phyloP scores from a whole-genome alignment of 2,329 filamentous ascomycete genomes.

The Massarina eburnea region DNA sequence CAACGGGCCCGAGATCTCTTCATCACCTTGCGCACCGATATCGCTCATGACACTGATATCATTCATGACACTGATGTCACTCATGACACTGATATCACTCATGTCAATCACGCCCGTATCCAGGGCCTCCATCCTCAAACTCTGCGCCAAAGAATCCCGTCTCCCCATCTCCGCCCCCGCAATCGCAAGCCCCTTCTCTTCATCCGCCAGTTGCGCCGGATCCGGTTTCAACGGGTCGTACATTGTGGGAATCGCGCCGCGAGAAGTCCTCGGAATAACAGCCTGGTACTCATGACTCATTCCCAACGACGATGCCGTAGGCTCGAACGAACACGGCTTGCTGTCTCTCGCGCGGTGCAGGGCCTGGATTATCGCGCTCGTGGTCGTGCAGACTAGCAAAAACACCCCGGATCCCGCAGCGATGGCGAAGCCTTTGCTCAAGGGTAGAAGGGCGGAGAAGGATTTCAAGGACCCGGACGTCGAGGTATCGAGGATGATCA shows the following conservation, averaged over 20 bases:
- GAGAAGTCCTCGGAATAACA: constrained; percentile 12
- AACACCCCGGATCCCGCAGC: constrained; percentile 19
- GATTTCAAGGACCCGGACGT: constrained; percentile 17
- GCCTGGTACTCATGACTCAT: constrained; percentile 28
- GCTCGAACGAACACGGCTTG: constrained; percentile 33
- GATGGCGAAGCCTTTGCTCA: constrained; percentile 24
- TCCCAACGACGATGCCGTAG: constrained; percentile 31
- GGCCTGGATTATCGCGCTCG: constrained; percentile 16
- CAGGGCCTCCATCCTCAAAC: constrained; percentile 8
- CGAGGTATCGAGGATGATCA: constrained; percentile 13
- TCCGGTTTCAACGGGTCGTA: constrained; percentile 23
- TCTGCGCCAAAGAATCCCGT: constrained; percentile 17
- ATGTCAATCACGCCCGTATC: background rate
- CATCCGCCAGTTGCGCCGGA: constrained; percentile 11
- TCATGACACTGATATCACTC: too few species aligned
- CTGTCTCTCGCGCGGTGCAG: constrained; percentile 16
- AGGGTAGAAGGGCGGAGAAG: constrained; percentile 22
- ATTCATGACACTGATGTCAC: too few species aligned
- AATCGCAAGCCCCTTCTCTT: constrained; percentile 12
- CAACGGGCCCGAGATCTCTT: constrained; percentile 19
- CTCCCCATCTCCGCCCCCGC: constrained; percentile 14
- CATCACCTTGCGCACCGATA: constrained; percentile 7
- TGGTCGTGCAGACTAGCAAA: constrained; percentile 17
- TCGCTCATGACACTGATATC: too few species aligned
- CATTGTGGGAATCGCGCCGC: constrained; percentile 24